Base-by-base conservation (phyloP, 371 early-diverging fungal genomes). In the Lichtheimia corymbifera region DNA sequence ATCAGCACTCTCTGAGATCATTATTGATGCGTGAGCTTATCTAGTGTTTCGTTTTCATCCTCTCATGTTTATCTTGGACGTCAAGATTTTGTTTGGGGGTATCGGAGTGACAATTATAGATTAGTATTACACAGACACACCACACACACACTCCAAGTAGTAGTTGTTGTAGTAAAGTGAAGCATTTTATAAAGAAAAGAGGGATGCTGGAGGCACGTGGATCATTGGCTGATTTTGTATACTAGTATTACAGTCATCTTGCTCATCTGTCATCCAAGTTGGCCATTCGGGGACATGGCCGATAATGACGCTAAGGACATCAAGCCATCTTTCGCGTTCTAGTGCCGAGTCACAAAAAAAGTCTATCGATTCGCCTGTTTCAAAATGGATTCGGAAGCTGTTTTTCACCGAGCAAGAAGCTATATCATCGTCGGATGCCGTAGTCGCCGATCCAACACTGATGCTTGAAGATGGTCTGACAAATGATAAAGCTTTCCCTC, bases 311-410 rank as follows among this genome's bases (percentile, higher is more conserved):
- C 59, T 65, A 52, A 73, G 60, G 1, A 70, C 67, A 24, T 64
- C 63, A 5, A 73, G 51, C 74, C 74, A 73, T 24, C 55, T 45
- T 12, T 47, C 55, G 11, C 67, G 55, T 22, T 73, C 74, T 6
- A 58, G 41, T 4, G 64, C 53, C 20, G 67, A 66, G 52, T 73
- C 74, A 40, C 70, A 69, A 44, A 65, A 70, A 62, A 70, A 73
- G 5, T 73, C 68, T 25, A 73, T 67, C 22, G 59, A 59, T 1
- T 69, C 66, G 5, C 74, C 74, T 28, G 64, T 67, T 22, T 60
- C 52, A 58, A 73, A 73, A 9, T 42, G 40, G 40, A 69, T 54
- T 5, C 65, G 67, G 57, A 70, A 70, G 12, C 68, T 54, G 30
- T 67, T 66, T 30, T 73, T 73, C 43, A 70, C 74, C 11, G 65